Evolutionary conservation across 371 early-diverging fungal species (phyloP), one percentile per base, ranked within the genome.

Genomic region (Synchytrium microbalum): DNA sequence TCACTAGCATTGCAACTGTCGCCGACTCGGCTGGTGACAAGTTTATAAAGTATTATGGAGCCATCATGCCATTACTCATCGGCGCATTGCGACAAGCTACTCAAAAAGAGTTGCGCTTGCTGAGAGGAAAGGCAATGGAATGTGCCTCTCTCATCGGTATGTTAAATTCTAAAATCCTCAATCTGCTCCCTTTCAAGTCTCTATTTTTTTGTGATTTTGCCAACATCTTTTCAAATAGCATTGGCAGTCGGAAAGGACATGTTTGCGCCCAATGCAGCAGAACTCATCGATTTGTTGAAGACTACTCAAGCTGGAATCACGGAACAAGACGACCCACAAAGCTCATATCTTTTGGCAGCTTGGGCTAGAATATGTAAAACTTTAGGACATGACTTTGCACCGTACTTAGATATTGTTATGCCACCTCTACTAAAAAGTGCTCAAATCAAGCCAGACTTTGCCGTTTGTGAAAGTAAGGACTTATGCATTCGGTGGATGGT

Each of bases 321-420:
- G 52, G 84, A 85, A 14, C 68, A 86, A 26, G 95, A 96, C 73
- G 96, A 97, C 73, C 89, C 93, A 23, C 92, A 90, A 69, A 82
- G 85, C 54, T 87, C 91, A 10, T 98, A 95, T 75, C 79, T 98
- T 63, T 81, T 93, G 68, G 86, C 91, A 58, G 89, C 92, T 31
- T 98, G 98, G 98, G 95, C 95, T 32, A 86, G 98, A 63, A 79
- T 97, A 70, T 95, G 96, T 84, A 91, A 89, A 77, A 89, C 95
- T 31, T 84, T 98, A 72, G 94, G 89, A 3, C 80, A 81, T 25
- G 95, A 96, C 62, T 98, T 98, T 82, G 84, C 88, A 33, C 98
- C 96, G 26, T 92, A 91, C 67, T 73, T 97, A 66, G 83, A 86
- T 29, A 80, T 90, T 65, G 95, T 97, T 38, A 91, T 94, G 88